A percentile compares a stretch with the other conserved stretches of the same genome.
phyloP scores from a whole-genome alignment of 192 early-diverging fungal genomes.

The Glomus cerebriforme region DNA sequence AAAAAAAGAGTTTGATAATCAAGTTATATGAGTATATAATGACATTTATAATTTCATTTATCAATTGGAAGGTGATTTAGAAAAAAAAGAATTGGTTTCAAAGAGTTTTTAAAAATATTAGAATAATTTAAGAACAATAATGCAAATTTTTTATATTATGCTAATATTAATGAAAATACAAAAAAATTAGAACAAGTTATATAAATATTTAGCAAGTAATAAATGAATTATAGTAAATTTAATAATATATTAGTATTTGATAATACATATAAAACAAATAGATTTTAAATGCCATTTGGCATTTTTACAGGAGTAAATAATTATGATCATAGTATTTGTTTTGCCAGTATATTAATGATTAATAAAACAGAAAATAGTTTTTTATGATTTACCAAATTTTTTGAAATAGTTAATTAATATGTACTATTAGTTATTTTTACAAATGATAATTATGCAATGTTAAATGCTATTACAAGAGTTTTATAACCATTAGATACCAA shows the following conservation, averaged over 20 bases:
- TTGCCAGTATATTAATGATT: constrained; percentile 3
- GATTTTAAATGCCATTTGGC: neutral
- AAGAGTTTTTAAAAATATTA: constrained; percentile 2
- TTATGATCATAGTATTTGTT: neutral
- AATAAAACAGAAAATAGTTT: constrained; percentile 8
- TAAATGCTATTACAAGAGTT: neutral
- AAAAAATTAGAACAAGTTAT: neutral
- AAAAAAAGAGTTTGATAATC: neutral
- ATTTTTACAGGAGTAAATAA: constrained; percentile 15
- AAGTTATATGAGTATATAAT: constrained; percentile 7
- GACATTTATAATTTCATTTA: constrained; percentile 12
- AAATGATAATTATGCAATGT: constrained; percentile 4
- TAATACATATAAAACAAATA: constrained; percentile 6
- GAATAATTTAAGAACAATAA: neutral
- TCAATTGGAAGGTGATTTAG: neutral
- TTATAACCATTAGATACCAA: neutral
- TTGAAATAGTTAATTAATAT: constrained; percentile 10
- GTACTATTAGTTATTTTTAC: neutral
- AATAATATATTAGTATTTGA: constrained; percentile 9
- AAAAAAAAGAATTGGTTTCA: neutral
- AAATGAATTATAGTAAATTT: neutral
- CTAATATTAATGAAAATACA: neutral
- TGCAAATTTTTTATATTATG: neutral
- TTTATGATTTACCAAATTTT: constrained; percentile 11
- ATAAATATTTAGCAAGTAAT: neutral